Evolutionary conservation across 2,329 filamentous ascomycete species (phyloP).

Genomic region (Pyrenochaeta sp.): DNA sequence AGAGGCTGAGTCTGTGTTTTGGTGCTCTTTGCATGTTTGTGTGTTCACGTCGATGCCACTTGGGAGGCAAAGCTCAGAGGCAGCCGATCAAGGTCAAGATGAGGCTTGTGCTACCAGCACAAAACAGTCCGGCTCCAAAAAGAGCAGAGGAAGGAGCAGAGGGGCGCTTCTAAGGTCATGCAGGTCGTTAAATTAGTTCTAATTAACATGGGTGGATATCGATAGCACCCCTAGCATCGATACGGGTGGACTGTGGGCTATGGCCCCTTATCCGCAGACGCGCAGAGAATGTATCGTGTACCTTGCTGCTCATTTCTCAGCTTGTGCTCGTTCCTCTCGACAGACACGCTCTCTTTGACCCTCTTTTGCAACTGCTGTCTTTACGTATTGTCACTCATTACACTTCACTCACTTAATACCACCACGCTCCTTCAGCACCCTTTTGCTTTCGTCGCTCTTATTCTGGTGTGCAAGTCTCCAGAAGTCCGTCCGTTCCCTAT

Average conservation of each 20-base stretch:
- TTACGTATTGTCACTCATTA: conserved; percentile 39
- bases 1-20: conserved; percentile 11
- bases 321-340: conserved; percentile 26
- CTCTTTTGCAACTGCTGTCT: conserved; percentile 32
- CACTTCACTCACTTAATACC: conserved; percentile 24
- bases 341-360: conserved; percentile 24
- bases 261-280: conserved; percentile 31
- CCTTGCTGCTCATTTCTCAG: conserved; percentile 29
- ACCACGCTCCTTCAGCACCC: conserved; percentile 34
- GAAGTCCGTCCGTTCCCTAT: conserved; percentile 15
- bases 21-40: conserved; percentile 22
- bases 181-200: conserved; percentile 44
- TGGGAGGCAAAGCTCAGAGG: conserved; percentile 7
- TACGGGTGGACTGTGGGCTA: conserved; percentile 20
- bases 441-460: conserved; percentile 17
- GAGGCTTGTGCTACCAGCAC: conserved; percentile 29
- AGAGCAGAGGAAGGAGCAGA: conserved; percentile 17
- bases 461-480: conserved; percentile 23
- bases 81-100: background rate
- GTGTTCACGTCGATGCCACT: conserved; percentile 11
- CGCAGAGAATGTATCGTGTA: conserved; percentile 40
- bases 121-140: conserved; percentile 34
- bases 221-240: conserved; percentile 44
- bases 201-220: conserved; percentile 45
- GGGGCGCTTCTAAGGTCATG: conserved; percentile 42